Conservation (phyloP, 208 protist genomes). For the Leishmania guyanensis region DNA sequence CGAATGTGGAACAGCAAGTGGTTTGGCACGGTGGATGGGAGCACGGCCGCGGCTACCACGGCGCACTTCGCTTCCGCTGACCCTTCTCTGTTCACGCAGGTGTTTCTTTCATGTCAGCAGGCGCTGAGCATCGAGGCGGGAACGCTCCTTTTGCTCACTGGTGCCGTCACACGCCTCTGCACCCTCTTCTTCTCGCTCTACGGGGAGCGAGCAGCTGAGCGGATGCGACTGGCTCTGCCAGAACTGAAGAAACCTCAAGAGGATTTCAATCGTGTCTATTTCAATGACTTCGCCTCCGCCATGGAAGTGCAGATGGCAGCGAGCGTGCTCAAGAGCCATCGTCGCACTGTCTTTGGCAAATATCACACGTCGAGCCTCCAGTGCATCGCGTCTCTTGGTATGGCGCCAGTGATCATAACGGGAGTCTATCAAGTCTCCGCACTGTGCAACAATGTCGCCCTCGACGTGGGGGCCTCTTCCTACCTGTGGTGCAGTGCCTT, state of each 20-base stretch:
- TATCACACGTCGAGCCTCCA: conserved; percentile 75
- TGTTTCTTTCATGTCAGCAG: conserved; percentile 50
- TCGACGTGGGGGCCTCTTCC: conserved; percentile 63
- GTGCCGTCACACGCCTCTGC: conserved; percentile 53
- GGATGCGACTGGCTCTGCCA: conserved; percentile 78
- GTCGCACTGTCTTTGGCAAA: conserved; percentile 66
- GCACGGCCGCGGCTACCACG: conserved; percentile 5
- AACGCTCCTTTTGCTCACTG: conserved; percentile 53
- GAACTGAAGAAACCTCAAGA: conserved; percentile 72
- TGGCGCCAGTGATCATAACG: conserved; percentile 65
- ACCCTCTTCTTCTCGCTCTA: conserved; percentile 82
- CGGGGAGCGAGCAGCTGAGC: conserved; percentile 75
- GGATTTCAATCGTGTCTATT: conserved; percentile 78
- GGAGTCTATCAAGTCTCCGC: conserved; percentile 63
- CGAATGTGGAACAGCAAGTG: conserved; percentile 69
- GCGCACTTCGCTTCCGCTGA: conserved; percentile 10
- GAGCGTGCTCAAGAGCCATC: conserved; percentile 71
- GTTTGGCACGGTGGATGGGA: conserved; percentile 64
- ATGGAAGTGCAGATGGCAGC: conserved; percentile 84
- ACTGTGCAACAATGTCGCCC: conserved; percentile 59
- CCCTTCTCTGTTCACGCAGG: conserved; percentile 40
- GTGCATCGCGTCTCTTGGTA: conserved; percentile 67
- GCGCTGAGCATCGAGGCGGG: conserved; percentile 56
- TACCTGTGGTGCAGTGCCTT: conserved; percentile 83
- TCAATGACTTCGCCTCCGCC: conserved; percentile 60